Evolutionary conservation across 1,284 basidiomycete genomes (phyloP).

Genomic region (Hymenochaete sp.): DNA sequence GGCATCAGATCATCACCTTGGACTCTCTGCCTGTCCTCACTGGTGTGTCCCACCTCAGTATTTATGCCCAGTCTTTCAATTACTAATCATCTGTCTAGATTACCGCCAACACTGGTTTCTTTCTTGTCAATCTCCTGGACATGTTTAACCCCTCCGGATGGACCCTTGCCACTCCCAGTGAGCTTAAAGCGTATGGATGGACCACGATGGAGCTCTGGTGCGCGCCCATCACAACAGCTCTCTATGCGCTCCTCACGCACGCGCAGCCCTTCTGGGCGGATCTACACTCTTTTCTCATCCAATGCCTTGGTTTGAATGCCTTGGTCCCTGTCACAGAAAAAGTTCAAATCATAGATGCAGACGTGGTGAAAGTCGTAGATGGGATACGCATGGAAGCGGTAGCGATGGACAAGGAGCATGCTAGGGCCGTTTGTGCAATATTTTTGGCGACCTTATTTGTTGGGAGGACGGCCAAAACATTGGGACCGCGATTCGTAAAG

Average conservation of each 20-base stretch:
- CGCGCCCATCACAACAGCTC: conserved; percentile 56
- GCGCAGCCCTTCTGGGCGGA: conserved; percentile 71
- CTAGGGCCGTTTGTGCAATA: conserved; percentile 57
- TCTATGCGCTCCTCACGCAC: conserved; percentile 69
- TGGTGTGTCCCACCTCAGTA: conserved; percentile 36
- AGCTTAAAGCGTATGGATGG: conserved; percentile 67
- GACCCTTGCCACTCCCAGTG: conserved; percentile 55
- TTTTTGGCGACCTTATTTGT: conserved; percentile 51
- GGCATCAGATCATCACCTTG: conserved; percentile 54
- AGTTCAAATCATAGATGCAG: no score
- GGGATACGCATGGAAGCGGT: neutral
- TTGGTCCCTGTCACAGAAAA: neutral
- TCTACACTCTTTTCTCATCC: conserved; percentile 38
- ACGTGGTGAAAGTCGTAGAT: no score
- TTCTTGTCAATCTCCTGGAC: conserved; percentile 58
- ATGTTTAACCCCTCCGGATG: conserved; percentile 59
- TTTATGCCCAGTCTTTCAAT: neutral
- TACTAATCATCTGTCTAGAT: conserved; percentile 7
- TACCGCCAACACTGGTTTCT: conserved; percentile 61
- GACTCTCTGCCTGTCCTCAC: conserved; percentile 57
- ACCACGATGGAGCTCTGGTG: conserved; percentile 67
- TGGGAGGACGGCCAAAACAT: conserved; percentile 51
- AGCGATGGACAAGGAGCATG: conserved; percentile 44
- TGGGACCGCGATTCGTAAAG: no score
- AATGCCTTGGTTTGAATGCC: neutral